Base-by-base conservation (phyloP, 2,329 filamentous ascomycete genomes). In the Hypoxylon sp. region DNA sequence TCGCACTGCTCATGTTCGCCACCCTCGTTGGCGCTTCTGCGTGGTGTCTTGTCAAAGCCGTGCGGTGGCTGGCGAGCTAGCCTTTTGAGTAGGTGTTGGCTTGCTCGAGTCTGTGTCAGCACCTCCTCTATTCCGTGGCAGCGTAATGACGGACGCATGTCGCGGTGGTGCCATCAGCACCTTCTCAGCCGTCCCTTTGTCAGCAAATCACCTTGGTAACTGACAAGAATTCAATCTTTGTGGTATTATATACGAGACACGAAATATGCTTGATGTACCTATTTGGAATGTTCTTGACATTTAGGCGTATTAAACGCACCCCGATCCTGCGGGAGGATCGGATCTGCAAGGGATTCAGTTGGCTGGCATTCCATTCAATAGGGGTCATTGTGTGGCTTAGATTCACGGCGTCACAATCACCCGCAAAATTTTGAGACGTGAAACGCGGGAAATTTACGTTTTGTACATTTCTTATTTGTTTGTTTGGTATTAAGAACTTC, bases 1-100 rank as follows among this genome's bases (percentile, higher is more conserved):
- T 70, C 2, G 69, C 69, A 7, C 61, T 76, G 3, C 50, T 72
- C 17, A 46, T 58, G 4, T 63, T 65, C 17, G 64, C 64, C 3
- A 39, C 44, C 6, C 17, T 73, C 8, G 26, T 65, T 11, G 64
- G 56, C 8, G 41, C 37, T 47, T 60, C 32, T 10, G 22, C 41
- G 32, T 71, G 71, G 71, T 68, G 46, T 54, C 47, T 51, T 15
- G 47, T 17, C 19, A 68, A 30, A 11, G 53, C 41, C 3, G 37
- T 30, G 15, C n/a, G n/a, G 22, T 48, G 52, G 59, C 22, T 61
- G n/a, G 34, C 4, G 26, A 17, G 52, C n/a, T 53, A 47, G 44
- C 7, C 6, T 26, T 15, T 7, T 48, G 19, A n/a, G 37, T 48
- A 24, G n/a, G 37, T 48, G 26, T 20, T 34, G 22, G 20, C 11